Percentiles rank a stretch among this genome's conserved stretches.
phyloP scores from a whole-genome alignment of 352 stramenopile genomes.

The Blastocystis sp. region DNA sequence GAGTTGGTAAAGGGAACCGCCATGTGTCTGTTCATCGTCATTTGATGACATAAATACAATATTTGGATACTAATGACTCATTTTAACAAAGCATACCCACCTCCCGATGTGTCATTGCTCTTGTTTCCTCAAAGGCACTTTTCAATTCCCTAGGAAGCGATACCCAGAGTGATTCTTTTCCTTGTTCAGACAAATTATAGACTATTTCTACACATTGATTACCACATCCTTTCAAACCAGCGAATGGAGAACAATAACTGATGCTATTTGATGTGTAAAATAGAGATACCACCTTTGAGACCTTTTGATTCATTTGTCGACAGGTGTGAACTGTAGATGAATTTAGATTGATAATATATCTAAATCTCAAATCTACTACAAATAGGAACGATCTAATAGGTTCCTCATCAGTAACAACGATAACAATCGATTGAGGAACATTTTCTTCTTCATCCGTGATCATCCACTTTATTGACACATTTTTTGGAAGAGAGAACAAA shows the following conservation, averaged over 20 bases:
- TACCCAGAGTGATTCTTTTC: slow-evolving; percentile 20
- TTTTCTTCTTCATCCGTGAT: slow-evolving; percentile 25
- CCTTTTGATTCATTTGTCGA: slow-evolving; percentile 1
- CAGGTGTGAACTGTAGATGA: neutral
- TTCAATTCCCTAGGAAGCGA: neutral
- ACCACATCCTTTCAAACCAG: neutral
- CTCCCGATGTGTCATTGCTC: neutral
- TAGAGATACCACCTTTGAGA: neutral
- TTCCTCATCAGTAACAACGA: neutral
- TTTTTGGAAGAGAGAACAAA: slow-evolving; percentile 22
- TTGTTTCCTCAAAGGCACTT: neutral
- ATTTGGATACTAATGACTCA: slow-evolving; percentile 9
- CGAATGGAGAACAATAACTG: slow-evolving; percentile 20
- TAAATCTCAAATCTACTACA: neutral
- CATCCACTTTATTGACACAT: neutral
- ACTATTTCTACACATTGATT: slow-evolving; percentile 3
- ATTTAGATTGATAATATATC: slow-evolving; percentile 53
- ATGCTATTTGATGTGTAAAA: neutral
- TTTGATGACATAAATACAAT: slow-evolving; percentile 26
- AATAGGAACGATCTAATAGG: slow-evolving; percentile 24
- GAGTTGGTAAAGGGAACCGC: slow-evolving; percentile 20
- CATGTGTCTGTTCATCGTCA: neutral
- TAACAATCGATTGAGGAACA: neutral
- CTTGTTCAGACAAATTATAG: slow-evolving; percentile 29
- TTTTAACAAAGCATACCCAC: neutral